These are phyloP conservation scores for Cucurbitaria berberidis DNA, from an alignment of 2,329 filamentous ascomycete genomes.

Conservation along the genomic window DNA sequence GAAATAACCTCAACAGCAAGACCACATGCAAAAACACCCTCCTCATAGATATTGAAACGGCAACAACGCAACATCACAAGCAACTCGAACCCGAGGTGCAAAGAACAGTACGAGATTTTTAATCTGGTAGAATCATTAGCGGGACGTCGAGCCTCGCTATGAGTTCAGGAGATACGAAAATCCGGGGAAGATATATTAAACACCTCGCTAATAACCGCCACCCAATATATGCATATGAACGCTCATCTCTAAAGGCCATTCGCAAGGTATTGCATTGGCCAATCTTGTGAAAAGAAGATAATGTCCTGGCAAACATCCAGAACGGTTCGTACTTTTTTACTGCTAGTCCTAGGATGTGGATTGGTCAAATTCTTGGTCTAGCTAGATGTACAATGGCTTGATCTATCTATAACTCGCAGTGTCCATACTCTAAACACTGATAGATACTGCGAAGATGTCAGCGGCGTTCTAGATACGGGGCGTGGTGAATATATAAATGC, in stretches of 20 bases:
- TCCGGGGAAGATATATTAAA: conserved; percentile 18
- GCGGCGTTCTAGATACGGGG: conserved; percentile 10
- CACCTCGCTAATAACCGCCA: conserved; percentile 15
- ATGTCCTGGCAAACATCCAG: conserved; percentile 5
- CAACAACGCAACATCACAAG: conserved; percentile 4
- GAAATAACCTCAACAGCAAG: too few species aligned
- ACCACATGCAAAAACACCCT: too few species aligned
- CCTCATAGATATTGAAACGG: not conserved
- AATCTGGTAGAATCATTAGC: conserved; percentile 22
- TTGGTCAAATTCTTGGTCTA: conserved; percentile 1
- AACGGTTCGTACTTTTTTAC: not conserved
- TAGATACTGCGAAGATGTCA: conserved; percentile 8
- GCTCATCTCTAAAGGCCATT: conserved; percentile 4
- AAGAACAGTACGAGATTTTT: conserved; percentile 11
- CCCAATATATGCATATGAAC: conserved; percentile 19
- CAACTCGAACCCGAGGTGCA: not conserved
- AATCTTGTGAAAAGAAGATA: not conserved
- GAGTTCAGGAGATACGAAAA: conserved; percentile 9
- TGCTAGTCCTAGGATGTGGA: not conserved
- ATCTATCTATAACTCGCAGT: conserved; percentile 9
- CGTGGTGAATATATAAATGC: conserved; percentile 12
- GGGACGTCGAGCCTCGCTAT: conserved; percentile 3
- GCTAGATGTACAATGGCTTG: conserved; percentile 2
- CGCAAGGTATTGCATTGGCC: conserved; percentile 2
- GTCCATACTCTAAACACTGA: not conserved